These are phyloP conservation scores for Ramularia collo-cygni DNA, from an alignment of 2,329 filamentous ascomycete species.

Conservation along the genomic window DNA sequence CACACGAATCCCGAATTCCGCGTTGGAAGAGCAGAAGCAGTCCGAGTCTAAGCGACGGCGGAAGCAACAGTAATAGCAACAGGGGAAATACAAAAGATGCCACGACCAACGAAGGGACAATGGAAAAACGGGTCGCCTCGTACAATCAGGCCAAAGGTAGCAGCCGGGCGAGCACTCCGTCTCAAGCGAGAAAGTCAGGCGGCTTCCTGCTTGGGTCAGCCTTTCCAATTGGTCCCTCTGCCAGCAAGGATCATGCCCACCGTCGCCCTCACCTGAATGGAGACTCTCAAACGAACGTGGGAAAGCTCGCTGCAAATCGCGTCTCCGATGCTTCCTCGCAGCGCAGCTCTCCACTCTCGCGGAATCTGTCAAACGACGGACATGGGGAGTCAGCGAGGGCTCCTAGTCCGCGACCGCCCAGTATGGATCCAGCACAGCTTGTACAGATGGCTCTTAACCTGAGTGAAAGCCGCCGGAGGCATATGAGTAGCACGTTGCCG, in stretches of 20 bases:
- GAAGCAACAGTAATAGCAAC: conserved; percentile 2
- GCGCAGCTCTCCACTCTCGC: conserved; percentile 24
- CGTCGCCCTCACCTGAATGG: conserved; percentile 18
- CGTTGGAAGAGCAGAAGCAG: conserved; percentile 11
- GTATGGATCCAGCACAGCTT: conserved; percentile 79
- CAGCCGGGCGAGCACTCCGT: conserved; percentile 10
- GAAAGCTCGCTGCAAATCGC: conserved; percentile 7
- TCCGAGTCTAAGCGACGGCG: conserved; percentile 3
- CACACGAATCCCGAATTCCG: conserved; percentile 22
- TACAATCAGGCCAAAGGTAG: conserved; percentile 5
- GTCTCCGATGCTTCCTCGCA: conserved; percentile 23
- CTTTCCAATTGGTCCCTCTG: conserved; percentile 18
- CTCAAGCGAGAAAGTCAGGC: conserved; percentile 28
- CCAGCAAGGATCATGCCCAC: conserved; percentile 1
- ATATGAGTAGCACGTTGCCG: conserved; percentile 53
- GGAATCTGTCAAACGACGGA: conserved; percentile 17
- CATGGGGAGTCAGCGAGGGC: conserved; percentile 5
- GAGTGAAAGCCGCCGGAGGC: conserved; percentile 67
- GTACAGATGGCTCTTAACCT: conserved; percentile 87
- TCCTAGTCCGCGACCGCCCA: conserved; percentile 32
- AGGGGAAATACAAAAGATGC: conserved; percentile 6
- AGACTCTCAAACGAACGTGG: conserved; percentile 15
- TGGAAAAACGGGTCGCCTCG: conserved; percentile 3
- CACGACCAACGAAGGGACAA: conserved; percentile 3
- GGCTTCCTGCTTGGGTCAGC: conserved; percentile 33